phyloP scores from a whole-genome alignment of 768 basidiomycete genomes.

The Boletus rubroflammeus region DNA sequence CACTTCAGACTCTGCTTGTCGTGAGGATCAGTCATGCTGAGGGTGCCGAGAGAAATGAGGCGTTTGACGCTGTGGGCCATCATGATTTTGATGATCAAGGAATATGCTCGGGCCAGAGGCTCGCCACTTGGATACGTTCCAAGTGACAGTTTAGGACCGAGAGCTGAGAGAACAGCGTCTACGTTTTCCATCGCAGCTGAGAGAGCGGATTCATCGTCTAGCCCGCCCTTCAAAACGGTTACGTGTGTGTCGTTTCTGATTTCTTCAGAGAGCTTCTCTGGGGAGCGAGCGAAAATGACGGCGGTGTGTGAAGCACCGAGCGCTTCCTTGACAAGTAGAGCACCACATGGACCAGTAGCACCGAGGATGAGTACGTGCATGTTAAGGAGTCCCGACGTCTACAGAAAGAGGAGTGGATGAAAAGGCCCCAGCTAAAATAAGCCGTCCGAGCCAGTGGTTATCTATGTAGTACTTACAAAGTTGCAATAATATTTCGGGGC shows the following conservation, averaged over 20 bases:
- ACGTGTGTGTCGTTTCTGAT: slow-evolving; percentile 43
- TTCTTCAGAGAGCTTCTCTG: slow-evolving; percentile 57
- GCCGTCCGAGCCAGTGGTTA: background rate
- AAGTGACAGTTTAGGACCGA: slow-evolving; percentile 48
- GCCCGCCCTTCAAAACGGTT: slow-evolving; percentile 50
- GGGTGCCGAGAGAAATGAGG: slow-evolving; percentile 63
- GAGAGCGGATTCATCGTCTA: slow-evolving; percentile 50
- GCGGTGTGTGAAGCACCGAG: slow-evolving; percentile 45
- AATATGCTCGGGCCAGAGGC: slow-evolving; percentile 62
- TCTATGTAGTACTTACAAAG: background rate
- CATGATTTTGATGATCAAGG: slow-evolving; percentile 54
- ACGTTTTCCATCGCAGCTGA: slow-evolving; percentile 52
- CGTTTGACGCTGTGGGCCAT: slow-evolving; percentile 47
- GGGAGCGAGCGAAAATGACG: slow-evolving; percentile 61
- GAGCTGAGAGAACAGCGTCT: slow-evolving; percentile 61
- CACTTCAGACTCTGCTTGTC: slow-evolving; percentile 51
- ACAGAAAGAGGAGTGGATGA: background rate
- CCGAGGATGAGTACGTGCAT: slow-evolving; percentile 68
- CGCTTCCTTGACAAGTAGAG: slow-evolving; percentile 52
- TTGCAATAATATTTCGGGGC: background rate
- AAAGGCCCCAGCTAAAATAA: background rate
- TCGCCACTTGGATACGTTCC: slow-evolving; percentile 43
- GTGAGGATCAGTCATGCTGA: slow-evolving; percentile 56
- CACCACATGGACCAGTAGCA: slow-evolving; percentile 60
- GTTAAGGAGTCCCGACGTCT: background rate